Percentiles rank a stretch among this genome's conserved stretches.
phyloP scores from a whole-genome alignment of 768 basidiomycete species.

The Phlebiopsis flavidoalba region DNA sequence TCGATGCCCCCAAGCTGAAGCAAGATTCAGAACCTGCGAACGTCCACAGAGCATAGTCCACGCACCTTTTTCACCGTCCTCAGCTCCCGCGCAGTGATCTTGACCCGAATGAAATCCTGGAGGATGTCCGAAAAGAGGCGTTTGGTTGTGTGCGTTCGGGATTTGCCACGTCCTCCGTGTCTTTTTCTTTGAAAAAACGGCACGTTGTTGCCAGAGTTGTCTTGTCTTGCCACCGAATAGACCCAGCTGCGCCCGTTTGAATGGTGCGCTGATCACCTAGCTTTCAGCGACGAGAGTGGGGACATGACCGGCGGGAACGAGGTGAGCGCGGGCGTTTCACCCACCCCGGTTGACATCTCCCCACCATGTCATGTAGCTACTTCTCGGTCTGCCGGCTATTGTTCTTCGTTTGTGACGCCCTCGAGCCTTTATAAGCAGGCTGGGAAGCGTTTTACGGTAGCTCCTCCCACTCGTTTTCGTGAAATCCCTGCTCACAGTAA shows the following conservation, averaged over 20 bases:
- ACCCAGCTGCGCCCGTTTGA: conserved; percentile 77
- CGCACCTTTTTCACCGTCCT: conserved; percentile 80
- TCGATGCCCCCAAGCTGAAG: conserved; percentile 29
- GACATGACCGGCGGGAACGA: conserved; percentile 21
- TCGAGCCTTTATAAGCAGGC: no score
- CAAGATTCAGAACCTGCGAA: background rate
- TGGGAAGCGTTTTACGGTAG: no score
- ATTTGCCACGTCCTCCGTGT: conserved; percentile 86
- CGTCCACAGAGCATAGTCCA: background rate
- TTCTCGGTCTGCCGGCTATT: no score
- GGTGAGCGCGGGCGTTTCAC: background rate
- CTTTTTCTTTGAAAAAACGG: conserved; percentile 85
- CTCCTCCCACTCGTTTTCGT: no score
- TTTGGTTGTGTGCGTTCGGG: conserved; percentile 81
- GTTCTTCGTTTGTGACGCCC: no score
- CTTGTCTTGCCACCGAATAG: conserved; percentile 81
- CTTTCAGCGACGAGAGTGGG: conserved; percentile 26
- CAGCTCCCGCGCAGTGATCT: conserved; percentile 71
- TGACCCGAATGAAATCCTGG: conserved; percentile 52
- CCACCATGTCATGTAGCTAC: no score
- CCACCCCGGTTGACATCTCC: background rate
- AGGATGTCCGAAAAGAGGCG: conserved; percentile 64
- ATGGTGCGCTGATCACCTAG: conserved; percentile 52
- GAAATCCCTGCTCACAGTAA: no score
- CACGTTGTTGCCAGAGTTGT: conserved; percentile 82